Conservation (phyloP, 257 asterid species). For the Solanum sparsipilum region DNA sequence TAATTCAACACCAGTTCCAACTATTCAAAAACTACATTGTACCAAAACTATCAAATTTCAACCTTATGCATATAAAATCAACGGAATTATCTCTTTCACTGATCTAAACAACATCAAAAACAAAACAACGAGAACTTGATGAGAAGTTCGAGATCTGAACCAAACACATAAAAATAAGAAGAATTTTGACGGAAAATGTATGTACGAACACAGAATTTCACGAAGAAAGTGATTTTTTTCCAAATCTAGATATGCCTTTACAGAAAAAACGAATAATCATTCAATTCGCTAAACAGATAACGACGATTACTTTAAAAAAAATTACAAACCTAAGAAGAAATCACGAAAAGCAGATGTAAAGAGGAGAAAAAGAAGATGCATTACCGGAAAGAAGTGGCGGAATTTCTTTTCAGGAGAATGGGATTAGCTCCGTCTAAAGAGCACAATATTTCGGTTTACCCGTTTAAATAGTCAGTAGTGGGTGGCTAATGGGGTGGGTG, state of each 20-base stretch:
- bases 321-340: not conserved
- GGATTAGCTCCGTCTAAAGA: not conserved
- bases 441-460: not conserved
- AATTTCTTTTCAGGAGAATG: not conserved
- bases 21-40: not conserved
- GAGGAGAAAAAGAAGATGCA: not conserved
- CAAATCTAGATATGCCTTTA: not conserved
- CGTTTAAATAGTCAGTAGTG: not conserved
- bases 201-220: not conserved
- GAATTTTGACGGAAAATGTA: not conserved
- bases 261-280: not conserved
- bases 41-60: not conserved
- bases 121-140: not conserved
- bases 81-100: not conserved
- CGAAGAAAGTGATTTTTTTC: not conserved
- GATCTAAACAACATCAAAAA: not conserved
- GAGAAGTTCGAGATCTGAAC: not conserved
- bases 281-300: not conserved
- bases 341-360: not conserved
- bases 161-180: not conserved
- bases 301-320: not conserved
- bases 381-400: not conserved
- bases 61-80: not conserved
- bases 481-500: not conserved
- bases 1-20: not conserved